These are phyloP conservation scores for Limonium bicolor DNA, from an alignment of 148 eudicot genomes.

Conservation along the genomic window DNA sequence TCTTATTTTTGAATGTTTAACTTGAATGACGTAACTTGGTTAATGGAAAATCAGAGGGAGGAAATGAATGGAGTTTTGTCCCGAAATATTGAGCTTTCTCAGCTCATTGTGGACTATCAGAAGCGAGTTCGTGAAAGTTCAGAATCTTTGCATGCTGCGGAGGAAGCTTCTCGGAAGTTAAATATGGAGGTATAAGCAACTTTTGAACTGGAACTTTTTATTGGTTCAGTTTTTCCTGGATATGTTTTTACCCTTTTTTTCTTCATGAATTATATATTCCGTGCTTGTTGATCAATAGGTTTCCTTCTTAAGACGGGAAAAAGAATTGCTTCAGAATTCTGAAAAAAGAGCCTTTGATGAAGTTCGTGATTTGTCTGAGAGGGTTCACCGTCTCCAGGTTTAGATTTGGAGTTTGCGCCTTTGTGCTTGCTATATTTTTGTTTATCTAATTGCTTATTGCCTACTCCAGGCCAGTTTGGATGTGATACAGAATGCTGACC, in stretches of 20 bases:
- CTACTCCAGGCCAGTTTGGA: conserved; percentile 54
- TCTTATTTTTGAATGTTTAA: not conserved
- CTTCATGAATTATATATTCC: too few relatives aligned
- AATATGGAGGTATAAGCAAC: conserved; percentile 46
- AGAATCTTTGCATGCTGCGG: conserved; percentile 46
- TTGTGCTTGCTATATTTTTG: not conserved
- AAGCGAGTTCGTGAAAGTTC: conserved; percentile 69
- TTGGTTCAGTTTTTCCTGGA: not conserved
- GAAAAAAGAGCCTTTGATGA: conserved; percentile 89
- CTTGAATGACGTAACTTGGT: not conserved
- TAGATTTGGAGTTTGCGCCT: not conserved
- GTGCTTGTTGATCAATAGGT: conserved; percentile 23
- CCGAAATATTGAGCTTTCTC: conserved; percentile 85
- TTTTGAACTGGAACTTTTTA: not conserved
- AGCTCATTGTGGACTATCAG: conserved; percentile 74
- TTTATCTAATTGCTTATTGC: not conserved
- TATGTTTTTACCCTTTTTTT: not conserved
- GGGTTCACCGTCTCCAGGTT: conserved; percentile 74
- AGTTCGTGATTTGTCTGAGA: conserved; percentile 69
- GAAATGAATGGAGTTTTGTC: conserved; percentile 52
- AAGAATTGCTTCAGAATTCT: conserved; percentile 57
- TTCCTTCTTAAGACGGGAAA: conserved; percentile 61
- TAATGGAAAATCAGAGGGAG: conserved; percentile 30
- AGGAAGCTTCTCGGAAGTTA: conserved; percentile 63
- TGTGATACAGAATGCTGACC: conserved; percentile 60